Base-by-base conservation (phyloP, 371 early-diverging fungal genomes). In the Rhizomucor pusillus region DNA sequence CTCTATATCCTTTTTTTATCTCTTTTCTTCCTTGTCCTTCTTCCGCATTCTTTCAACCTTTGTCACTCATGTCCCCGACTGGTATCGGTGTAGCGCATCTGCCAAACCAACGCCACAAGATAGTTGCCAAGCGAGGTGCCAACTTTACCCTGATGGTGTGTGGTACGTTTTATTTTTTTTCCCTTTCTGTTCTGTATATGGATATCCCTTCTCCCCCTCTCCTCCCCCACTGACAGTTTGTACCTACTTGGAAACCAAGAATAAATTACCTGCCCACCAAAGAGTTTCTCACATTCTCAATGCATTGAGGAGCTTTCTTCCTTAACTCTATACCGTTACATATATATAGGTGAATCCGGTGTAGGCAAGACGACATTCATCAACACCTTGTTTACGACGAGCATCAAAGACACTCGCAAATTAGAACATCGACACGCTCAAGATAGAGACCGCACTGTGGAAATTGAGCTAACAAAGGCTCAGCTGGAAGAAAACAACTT, bases 111-210 rank as follows among this genome's bases (percentile, higher is more conserved):
- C 77, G 88, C 60, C 97, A 97, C 76, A 90, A 90, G 79, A 95
- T 93, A 73, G 92, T 91, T 29, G 90, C 90, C 54, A 88, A 93
- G 61, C 89, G 89, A 57, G 97, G 96, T 33, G 81, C 91, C 33
- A 81, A 90, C 79, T 96, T 94, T 73, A 96, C 96, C 52, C 63
- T 98, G 56, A 93, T 97, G 91, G 94, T 96, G n/a, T 95, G 94
- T 50, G 99, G 96, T 86, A 83, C 57, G 84, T 65, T 18, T 18
- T 25, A 41, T 16, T 41, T 14, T 29, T 29, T 29, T 16, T 41
- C n/a, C n/a, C n/a, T n/a, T n/a, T n/a, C n/a, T n/a, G n/a, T n/a
- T n/a, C n/a, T n/a, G n/a, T n/a, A n/a, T n/a, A n/a, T n/a, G n/a
- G n/a, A n/a, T n/a, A n/a, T n/a, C n/a, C n/a, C n/a, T n/a, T n/a